Evolutionary conservation across 495 filamentous ascomycete species (phyloP), one percentile per base, ranked within the genome.

Genomic region (Penicillium riverlandense): DNA sequence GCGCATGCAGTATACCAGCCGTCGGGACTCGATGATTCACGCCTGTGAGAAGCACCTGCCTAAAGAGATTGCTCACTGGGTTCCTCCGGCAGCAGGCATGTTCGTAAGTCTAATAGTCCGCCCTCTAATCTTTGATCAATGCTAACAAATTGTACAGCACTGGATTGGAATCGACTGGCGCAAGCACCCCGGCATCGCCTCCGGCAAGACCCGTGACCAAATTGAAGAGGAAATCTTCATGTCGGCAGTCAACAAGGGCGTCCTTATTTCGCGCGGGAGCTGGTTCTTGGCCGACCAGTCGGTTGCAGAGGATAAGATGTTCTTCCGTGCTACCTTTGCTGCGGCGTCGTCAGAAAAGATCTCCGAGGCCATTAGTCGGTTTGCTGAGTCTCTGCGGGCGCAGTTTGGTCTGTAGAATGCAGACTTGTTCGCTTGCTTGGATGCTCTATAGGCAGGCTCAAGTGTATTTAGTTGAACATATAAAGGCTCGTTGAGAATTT

Each of bases 191-290:
- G 62, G 59, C 15, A 40, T 65, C 39, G 69, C 72, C 2, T 59
- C 65, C 13, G 72, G 62, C n/a, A 82, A 79, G 56, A 64, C 67
- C 29, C 69, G 85, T 49, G 63, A 79, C 13, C 76, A 78, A 10
- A 83, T 97, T 28, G 92, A 98, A 63, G 84, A 94, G 41, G 80
- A 84, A 33, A 83, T 98, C 38, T 97, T 92, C 74, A 54, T 83
- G 40, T 69, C 74, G 12, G 76, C 82, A 40, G 78, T 96, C 34
- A 70, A 77, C 5, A 74, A 80, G 43, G 79, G 84, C 31, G 85
- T 90, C 27, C 73, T 98, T 13, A 61, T 90, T 14, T 85, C 83
- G 37, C 77, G 82, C 33, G 92, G 92, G 4, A 89, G 82, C 49
- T 96, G 88, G 89, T 98, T 97, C 77, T 75, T 74, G 38, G 86